These are phyloP conservation scores for Sporodiniella umbellata DNA, from an alignment of 371 early-diverging fungal genomes.

Conservation along the genomic window DNA sequence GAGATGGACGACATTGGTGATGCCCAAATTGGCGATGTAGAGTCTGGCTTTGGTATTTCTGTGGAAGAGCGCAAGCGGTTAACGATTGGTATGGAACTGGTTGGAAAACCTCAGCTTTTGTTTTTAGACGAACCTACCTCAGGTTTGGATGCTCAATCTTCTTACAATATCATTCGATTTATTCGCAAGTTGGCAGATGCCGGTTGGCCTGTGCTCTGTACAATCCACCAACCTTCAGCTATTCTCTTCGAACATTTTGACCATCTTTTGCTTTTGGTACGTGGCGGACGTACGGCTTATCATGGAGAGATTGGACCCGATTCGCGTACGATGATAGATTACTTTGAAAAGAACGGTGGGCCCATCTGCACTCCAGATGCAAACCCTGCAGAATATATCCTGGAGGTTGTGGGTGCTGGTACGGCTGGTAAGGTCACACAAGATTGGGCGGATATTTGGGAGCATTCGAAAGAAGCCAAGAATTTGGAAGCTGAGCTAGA, in stretches of 20 bases:
- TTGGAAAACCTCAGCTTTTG: conserved; percentile 71
- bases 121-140: conserved; percentile 90
- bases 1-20: conserved; percentile 63
- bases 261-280: conserved; percentile 70
- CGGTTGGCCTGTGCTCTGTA: conserved; percentile 69
- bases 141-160: conserved; percentile 66
- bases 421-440: conserved; percentile 50
- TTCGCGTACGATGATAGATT: conserved; percentile 47
- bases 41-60: conserved; percentile 56
- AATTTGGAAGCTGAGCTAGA: conserved; percentile 29
- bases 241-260: conserved; percentile 81
- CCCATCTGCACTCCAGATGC: conserved; percentile 51
- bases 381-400: conserved; percentile 37
- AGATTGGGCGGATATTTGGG: conserved; percentile 68
- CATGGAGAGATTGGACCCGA: conserved; percentile 70
- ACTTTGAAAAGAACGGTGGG: conserved; percentile 66
- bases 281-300: conserved; percentile 73
- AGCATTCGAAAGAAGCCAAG: conserved; percentile 38
- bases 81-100: conserved; percentile 69
- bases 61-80: conserved; percentile 65
- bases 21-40: conserved; percentile 56
- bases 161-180: conserved; percentile 70
- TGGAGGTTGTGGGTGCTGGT: conserved; percentile 64
- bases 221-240: conserved; percentile 86
- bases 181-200: conserved; percentile 68